These are phyloP conservation scores for Lodderomyces parapsilosis DNA, from an alignment of 1,139 yeast genomes.

Conservation along the genomic window DNA sequence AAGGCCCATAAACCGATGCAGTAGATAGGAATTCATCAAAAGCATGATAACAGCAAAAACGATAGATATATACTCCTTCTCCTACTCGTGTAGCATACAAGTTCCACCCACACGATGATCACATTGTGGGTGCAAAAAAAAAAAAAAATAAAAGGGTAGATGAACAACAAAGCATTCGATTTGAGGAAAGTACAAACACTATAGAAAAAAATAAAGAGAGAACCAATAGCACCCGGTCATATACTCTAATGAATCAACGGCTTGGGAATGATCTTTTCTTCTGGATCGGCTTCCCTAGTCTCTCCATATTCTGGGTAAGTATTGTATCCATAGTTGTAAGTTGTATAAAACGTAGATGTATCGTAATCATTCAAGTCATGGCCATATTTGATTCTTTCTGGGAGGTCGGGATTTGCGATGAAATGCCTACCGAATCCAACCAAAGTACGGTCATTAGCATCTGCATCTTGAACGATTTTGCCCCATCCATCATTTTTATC, in stretches of 20 bases:
- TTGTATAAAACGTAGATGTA: constrained; percentile 23
- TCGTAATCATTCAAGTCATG: constrained; percentile 32
- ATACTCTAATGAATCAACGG: constrained; percentile 12
- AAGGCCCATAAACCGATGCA: too few relatives aligned
- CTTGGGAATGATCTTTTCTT: constrained; percentile 15
- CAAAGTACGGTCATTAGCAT: constrained; percentile 37
- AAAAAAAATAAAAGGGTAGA: neutral
- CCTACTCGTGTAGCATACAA: neutral
- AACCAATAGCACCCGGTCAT: too few relatives aligned
- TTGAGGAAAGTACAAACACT: neutral
- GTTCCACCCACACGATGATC: neutral
- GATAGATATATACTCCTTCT: too few relatives aligned
- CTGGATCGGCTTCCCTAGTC: constrained; percentile 15
- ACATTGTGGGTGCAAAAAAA: neutral
- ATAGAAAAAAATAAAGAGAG: too few relatives aligned
- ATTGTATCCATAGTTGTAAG: constrained; percentile 25
- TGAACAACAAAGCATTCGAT: too few relatives aligned
- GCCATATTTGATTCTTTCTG: constrained; percentile 43
- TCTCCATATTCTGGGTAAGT: constrained; percentile 17
- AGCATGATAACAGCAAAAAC: neutral
- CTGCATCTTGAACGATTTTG: constrained; percentile 21
- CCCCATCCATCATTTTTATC: constrained; percentile 20
- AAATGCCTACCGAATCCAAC: constrained; percentile 48
- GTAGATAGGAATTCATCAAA: too few relatives aligned
- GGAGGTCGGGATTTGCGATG: constrained; percentile 55